Percentiles rank a stretch among this genome's conserved stretches.
phyloP scores from a whole-genome alignment of 2,329 filamentous ascomycete genomes.

The Zopfia rhizophila region DNA sequence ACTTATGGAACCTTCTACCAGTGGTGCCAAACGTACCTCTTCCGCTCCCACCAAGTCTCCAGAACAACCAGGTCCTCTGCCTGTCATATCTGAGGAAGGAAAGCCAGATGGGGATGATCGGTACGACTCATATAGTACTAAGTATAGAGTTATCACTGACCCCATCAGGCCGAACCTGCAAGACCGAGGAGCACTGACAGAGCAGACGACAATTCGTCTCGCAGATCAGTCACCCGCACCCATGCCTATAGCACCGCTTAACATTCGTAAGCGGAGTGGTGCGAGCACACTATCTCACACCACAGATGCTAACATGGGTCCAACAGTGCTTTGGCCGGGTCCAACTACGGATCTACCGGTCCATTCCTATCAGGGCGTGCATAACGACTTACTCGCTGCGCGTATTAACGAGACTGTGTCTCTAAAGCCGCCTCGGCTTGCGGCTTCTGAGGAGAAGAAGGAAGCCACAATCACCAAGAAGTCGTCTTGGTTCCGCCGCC shows the following conservation, averaged over 20 bases:
- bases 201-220: slow-evolving; percentile 64
- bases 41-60: slow-evolving; percentile 56
- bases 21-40: slow-evolving; percentile 52
- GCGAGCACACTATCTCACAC: slow-evolving; percentile 39
- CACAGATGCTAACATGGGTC: slow-evolving; percentile 18
- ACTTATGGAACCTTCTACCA: slow-evolving; percentile 60
- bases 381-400: slow-evolving; percentile 32
- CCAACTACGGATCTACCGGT: slow-evolving; percentile 23
- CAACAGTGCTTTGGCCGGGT: slow-evolving; percentile 28
- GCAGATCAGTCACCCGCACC: slow-evolving; percentile 65
- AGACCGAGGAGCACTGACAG: slow-evolving; percentile 37
- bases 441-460: slow-evolving; percentile 35
- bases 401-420: slow-evolving; percentile 17
- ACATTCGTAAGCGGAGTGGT: slow-evolving; percentile 63
- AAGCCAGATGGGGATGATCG: slow-evolving; percentile 48
- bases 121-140: slow-evolving; percentile 37
- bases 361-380: slow-evolving; percentile 30
- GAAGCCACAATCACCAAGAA: slow-evolving; percentile 51
- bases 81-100: slow-evolving; percentile 64
- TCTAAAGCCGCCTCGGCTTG: slow-evolving; percentile 14
- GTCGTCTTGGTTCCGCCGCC: slow-evolving; percentile 58
- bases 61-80: slow-evolving; percentile 51
- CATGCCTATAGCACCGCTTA: slow-evolving; percentile 63
- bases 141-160: slow-evolving; percentile 56
- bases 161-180: slow-evolving; percentile 44